Evolutionary conservation across 306 rosid species (phyloP), one percentile per base, ranked within the genome.

Genomic region (Cercis canadensis): DNA sequence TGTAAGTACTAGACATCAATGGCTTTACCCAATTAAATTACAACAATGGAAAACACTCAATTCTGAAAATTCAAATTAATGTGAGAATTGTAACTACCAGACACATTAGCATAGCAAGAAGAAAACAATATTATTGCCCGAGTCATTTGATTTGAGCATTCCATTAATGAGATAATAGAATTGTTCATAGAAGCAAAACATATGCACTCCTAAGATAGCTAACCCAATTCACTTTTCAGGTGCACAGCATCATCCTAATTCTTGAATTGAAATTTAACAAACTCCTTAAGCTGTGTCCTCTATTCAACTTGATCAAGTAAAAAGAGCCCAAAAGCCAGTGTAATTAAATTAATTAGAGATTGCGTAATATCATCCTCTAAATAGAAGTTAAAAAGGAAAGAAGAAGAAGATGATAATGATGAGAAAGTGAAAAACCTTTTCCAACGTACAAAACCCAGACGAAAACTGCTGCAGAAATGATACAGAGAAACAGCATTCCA

Each of bases 401-500:
- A 19, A 34, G 18, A 70, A 13, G 69, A 57, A 29, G 29, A 39
- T 60, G 37, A 12, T 36, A 40, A 45, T 11, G 16, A 16, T 24
- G 67, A 8, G 74, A 54, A 57, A 19, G 16, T 47, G 44, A 55
- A 61, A 58, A 63, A 92, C 98, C 98, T 89, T 92, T 92, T 68
- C 90, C 96, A 2, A 92, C 85, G 72, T 81, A 89, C 68, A 92
- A 69, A 74, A 92, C 98, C 92, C 90, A 89, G 68, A 82, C 62
- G 86, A 89, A 92, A 81, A 87, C 94, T 33, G 69, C 90, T 11
- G 94, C 94, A 21, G 98, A 92, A 67, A 87, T 84, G 76, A 80
- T 41, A 72, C 83, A 92, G 13, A 92, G 92, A 54, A 92, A 87
- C 73, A 92, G 57, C 98, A 89, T 92, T 84, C 98, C 96, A 19